Conservation (phyloP, 108 stramenopile species). For the Conticribra weissflogii region DNA sequence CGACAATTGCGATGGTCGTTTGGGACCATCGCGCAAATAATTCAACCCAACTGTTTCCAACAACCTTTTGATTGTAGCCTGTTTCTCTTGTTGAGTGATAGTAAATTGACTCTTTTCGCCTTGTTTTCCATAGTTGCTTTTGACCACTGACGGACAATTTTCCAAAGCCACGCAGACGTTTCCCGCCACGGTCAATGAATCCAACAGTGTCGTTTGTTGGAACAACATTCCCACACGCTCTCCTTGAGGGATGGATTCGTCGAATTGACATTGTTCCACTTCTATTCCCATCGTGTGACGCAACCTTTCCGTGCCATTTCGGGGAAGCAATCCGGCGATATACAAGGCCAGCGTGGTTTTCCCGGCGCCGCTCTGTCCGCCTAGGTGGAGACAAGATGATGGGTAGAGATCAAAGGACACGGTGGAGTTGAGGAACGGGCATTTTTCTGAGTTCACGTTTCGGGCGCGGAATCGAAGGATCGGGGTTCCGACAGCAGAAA, state of each 20-base stretch:
- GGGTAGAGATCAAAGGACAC: slow-evolving; percentile 61
- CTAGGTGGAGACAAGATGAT: slow-evolving; percentile 62
- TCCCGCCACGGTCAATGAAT: slow-evolving; percentile 78
- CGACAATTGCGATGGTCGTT: slow-evolving; percentile 68
- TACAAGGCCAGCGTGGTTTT: slow-evolving; percentile 74
- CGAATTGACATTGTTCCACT: slow-evolving; percentile 54
- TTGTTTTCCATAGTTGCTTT: no score
- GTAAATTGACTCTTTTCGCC: no score
- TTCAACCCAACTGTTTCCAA: slow-evolving; percentile 77
- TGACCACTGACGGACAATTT: slow-evolving; percentile 47
- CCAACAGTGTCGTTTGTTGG: slow-evolving; percentile 82
- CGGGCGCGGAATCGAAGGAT: slow-evolving; percentile 40
- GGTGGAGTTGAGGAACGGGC: slow-evolving; percentile 64
- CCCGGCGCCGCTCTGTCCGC: slow-evolving; percentile 65
- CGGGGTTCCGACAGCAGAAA: slow-evolving; percentile 4
- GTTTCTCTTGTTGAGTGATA: slow-evolving; percentile 15
- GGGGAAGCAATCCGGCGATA: slow-evolving; percentile 56
- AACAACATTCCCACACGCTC: slow-evolving; percentile 82
- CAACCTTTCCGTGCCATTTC: slow-evolving; percentile 22
- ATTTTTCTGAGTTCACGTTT: slow-evolving; percentile 42
- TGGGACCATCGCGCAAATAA: slow-evolving; percentile 68
- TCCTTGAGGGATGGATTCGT: slow-evolving; percentile 39
- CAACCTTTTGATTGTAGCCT: slow-evolving; percentile 57
- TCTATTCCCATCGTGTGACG: slow-evolving; percentile 50
- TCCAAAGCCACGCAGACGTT: slow-evolving; percentile 73